Percentiles rank a stretch among this genome's conserved stretches.
Evolutionary conservation across 768 basidiomycete species (phyloP).

Genomic region (Amanita muscaria): DNA sequence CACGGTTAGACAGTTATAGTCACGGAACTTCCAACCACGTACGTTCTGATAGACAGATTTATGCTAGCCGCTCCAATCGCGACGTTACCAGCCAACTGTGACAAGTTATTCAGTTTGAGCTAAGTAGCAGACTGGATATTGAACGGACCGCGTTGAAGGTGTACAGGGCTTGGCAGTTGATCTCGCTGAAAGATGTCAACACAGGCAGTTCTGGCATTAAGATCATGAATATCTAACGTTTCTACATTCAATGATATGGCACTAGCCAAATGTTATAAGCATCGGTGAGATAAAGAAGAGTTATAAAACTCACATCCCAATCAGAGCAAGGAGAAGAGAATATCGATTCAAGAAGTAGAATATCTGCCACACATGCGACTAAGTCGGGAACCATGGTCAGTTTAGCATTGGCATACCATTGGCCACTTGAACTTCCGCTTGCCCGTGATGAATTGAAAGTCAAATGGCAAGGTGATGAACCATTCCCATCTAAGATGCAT

Average conservation of each 20-base stretch:
- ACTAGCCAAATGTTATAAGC: constrained; percentile 23
- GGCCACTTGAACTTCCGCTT: constrained; percentile 59
- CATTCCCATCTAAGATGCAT: constrained; percentile 50
- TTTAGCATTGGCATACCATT: constrained; percentile 51
- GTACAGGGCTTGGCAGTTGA: constrained; percentile 61
- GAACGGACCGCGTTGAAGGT: constrained; percentile 49
- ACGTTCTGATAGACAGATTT: constrained; percentile 65
- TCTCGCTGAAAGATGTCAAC: constrained; percentile 27
- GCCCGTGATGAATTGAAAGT: constrained; percentile 52
- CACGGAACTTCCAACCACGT: constrained; percentile 15
- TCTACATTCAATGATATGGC: constrained; percentile 52
- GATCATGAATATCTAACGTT: too few species aligned
- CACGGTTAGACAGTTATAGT: neutral
- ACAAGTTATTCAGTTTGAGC: neutral
- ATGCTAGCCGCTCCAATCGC: constrained; percentile 64
- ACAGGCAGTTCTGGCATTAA: too few species aligned
- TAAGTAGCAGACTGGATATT: neutral
- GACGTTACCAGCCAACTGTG: constrained; percentile 48
- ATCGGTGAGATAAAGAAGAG: constrained; percentile 5
- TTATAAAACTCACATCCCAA: constrained; percentile 66
- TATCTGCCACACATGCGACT: constrained; percentile 25
- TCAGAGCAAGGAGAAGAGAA: constrained; percentile 50
- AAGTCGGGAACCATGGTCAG: neutral
- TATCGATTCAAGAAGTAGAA: constrained; percentile 70
- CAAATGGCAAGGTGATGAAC: constrained; percentile 51